phyloP scores from a whole-genome alignment of 2,329 filamentous ascomycete genomes.

The Phaeoacremonium minimum region DNA sequence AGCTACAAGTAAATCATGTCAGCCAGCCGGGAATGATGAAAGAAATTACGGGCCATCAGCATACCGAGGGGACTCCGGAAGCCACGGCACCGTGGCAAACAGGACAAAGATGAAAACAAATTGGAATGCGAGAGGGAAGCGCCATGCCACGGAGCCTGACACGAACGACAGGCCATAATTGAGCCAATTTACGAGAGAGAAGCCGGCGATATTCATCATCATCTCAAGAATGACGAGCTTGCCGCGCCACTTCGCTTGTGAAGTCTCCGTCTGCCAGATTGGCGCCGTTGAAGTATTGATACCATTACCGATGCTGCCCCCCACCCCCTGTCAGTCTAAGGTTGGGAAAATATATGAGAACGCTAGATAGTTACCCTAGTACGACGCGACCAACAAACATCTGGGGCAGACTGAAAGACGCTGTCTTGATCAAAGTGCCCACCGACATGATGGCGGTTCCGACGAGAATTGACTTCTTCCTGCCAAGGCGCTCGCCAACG shows the following conservation, averaged over 20 bases:
- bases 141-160: slow-evolving; percentile 29
- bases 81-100: slow-evolving; percentile 20
- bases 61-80: slow-evolving; percentile 27
- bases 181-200: slow-evolving; percentile 31
- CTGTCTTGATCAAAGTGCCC: slow-evolving; percentile 8
- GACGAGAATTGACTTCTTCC: slow-evolving; percentile 1
- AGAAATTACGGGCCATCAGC: too few species aligned
- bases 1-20: neutral
- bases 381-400: slow-evolving; percentile 23
- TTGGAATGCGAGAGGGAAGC: slow-evolving; percentile 41
- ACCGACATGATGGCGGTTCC: neutral
- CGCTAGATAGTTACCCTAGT: slow-evolving; percentile 6
- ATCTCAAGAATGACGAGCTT: slow-evolving; percentile 26
- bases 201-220: slow-evolving; percentile 24
- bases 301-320: slow-evolving; percentile 38
- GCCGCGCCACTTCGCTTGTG: slow-evolving; percentile 22
- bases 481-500: slow-evolving; percentile 1
- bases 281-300: slow-evolving; percentile 31
- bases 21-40: too few species aligned
- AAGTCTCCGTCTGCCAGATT: slow-evolving; percentile 32
- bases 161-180: slow-evolving; percentile 33
- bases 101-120: slow-evolving; percentile 32
- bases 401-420: slow-evolving; percentile 9
- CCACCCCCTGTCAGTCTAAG: neutral
- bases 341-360: too few species aligned